Evolutionary conservation across 73 alveolate genomes (phyloP).

Genomic region (Paramecium sexaurelia): DNA sequence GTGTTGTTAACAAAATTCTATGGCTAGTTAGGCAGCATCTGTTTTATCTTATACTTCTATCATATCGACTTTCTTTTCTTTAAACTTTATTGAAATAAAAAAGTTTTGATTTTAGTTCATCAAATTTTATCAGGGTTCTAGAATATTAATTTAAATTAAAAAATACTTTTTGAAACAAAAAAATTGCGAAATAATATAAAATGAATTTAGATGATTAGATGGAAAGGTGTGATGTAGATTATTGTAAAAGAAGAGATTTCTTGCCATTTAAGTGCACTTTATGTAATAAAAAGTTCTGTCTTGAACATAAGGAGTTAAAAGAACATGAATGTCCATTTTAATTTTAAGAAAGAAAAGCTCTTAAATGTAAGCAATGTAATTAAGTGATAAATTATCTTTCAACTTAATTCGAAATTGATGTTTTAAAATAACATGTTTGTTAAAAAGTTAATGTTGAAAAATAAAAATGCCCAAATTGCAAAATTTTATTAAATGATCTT

Average conservation of each 20-base stretch:
- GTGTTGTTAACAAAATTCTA: not conserved
- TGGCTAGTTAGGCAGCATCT: not conserved
- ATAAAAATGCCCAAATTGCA: not conserved
- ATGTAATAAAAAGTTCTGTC: not conserved
- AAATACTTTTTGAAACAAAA: not conserved
- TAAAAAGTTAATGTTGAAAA: not conserved
- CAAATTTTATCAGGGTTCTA: not conserved
- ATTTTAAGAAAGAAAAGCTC: not conserved
- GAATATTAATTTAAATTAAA: not conserved
- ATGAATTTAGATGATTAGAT: constrained; percentile 18
- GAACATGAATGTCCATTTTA: not conserved
- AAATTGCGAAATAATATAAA: no score
- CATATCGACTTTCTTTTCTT: not conserved
- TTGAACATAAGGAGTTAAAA: constrained; percentile 17
- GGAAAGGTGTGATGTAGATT: constrained; percentile 8
- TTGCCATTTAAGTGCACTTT: not conserved
- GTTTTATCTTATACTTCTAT: not conserved
- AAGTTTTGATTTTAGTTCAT: not conserved
- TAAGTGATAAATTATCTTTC: not conserved
- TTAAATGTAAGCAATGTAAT: not conserved
- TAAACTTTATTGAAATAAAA: not conserved
- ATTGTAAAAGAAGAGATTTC: constrained; percentile 42
- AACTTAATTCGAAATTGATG: not conserved
- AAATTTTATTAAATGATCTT: not conserved
- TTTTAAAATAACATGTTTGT: not conserved